Percentiles rank a stretch among this genome's conserved stretches.
Conservation (phyloP, 768 basidiomycete genomes). For the Termitomyces sp. region DNA sequence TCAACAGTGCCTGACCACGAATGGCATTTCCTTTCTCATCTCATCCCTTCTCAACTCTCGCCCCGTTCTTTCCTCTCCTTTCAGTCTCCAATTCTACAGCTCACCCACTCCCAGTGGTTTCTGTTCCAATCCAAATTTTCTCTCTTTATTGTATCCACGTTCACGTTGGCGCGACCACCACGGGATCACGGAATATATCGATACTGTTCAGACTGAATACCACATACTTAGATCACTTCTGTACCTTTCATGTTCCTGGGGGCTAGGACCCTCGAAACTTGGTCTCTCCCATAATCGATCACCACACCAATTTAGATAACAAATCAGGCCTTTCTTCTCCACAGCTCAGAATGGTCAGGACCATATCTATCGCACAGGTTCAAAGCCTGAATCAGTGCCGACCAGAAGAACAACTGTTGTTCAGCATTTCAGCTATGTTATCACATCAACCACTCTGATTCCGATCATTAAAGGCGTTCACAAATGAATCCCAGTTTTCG, state of each 20-base stretch:
- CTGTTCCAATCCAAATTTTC: not conserved
- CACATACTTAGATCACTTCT: not conserved
- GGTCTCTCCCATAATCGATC: not conserved
- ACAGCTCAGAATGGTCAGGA: not conserved
- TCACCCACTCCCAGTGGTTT: not conserved
- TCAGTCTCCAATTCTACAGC: not conserved
- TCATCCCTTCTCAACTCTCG: slow-evolving; percentile 6
- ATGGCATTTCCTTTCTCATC: slow-evolving; percentile 12
- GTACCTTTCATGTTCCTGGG: slow-evolving; percentile 13
- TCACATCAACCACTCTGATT: not conserved
- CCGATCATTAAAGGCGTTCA: not conserved
- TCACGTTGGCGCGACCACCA: not conserved
- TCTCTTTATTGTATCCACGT: no score
- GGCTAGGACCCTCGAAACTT: not conserved
- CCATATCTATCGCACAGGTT: not conserved
- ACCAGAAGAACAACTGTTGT: not conserved
- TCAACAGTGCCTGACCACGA: slow-evolving; percentile 16
- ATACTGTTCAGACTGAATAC: not conserved
- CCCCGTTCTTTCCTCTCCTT: not conserved
- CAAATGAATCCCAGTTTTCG: not conserved
- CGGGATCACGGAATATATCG: slow-evolving; percentile 4
- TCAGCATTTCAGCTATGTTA: not conserved
- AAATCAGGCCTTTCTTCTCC: not conserved
- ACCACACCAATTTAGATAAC: not conserved
- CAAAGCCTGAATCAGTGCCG: not conserved